Base-by-base conservation (phyloP, 129 eudicot genomes). In the Flaveria trinervia region DNA sequence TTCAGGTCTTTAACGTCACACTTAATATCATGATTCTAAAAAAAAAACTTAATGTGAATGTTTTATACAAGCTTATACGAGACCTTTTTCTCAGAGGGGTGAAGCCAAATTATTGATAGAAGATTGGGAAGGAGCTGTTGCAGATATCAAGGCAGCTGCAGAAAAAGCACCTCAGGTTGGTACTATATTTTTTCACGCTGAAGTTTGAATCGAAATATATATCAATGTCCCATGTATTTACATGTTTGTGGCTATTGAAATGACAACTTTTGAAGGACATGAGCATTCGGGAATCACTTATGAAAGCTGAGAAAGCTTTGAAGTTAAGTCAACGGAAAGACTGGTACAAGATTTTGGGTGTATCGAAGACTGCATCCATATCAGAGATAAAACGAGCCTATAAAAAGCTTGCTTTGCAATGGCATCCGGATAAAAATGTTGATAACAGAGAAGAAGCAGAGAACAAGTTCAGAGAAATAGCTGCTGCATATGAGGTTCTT, bases 391-490 rank as follows among this genome's bases (percentile, higher is more conserved):
- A 91, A 79, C 88, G 88, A 79, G 98, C 98, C 26, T 94, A 94
- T 80, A 94, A 91, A 84, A 94, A 82, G 77, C 90, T 91, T 33
- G 98, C 98, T 26, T 86, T 94, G 88, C 93, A 94, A 70, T 94
- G 98, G 97, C 98, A 94, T 60, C 98, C 98, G 9, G 98, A 94
- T 83, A 94, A 94, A 83, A 94, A 94, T 67, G 92, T 83, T 48
- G 98, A 89, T 83, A 94, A 94, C 43, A 89, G 97, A 86, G 98
- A 91, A 71, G 98, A 91, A 83, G 98, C 97, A 20, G 98, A 94
- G 79, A 88, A 85, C 70, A 86, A 94, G 74, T 94, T 94, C 46
- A 85, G 92, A 73, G 98, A 94, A 78, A 89, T 94, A 85, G 98
- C 98, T 76, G 97, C 96, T 72, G 97, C 98, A 43, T 94, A 94